A percentile compares a stretch with the other conserved stretches of the same genome.
Conservation (phyloP, 345 rosid genomes). For the Hirschfeldia incana region DNA sequence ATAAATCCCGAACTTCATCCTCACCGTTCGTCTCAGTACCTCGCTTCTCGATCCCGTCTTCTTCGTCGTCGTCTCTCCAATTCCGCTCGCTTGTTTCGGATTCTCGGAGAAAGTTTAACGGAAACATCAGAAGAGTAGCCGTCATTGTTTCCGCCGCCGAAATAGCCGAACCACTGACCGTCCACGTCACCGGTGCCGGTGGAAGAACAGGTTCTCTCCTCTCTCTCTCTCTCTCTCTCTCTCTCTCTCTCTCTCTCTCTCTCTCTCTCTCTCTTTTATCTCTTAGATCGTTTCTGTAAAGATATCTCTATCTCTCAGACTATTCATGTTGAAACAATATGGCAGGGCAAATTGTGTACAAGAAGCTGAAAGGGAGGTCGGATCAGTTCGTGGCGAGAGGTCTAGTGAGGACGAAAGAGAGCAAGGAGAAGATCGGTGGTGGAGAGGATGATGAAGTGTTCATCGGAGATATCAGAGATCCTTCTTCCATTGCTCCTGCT, state of each 20-base stretch:
- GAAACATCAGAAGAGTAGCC: constrained; percentile 14
- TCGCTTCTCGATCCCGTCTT: background rate
- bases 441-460: constrained; percentile 56
- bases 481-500: constrained; percentile 56
- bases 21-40: background rate
- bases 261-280: background rate
- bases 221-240: too few species aligned
- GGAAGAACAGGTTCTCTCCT: constrained; percentile 82
- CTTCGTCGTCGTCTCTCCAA: background rate
- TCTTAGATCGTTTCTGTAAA: too few species aligned
- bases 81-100: background rate
- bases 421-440: constrained; percentile 80
- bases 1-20: background rate
- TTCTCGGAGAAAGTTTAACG: constrained; percentile 9
- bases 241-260: background rate
- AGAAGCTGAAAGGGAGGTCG: constrained; percentile 80
- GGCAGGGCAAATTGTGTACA: constrained; percentile 82
- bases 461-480: constrained; percentile 73
- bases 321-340: background rate
- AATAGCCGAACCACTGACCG: constrained; percentile 45
- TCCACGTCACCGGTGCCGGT: constrained; percentile 83
- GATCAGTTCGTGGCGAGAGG: constrained; percentile 72
- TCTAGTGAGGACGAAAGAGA: constrained; percentile 81
- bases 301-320: too few species aligned
- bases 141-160: constrained; percentile 42